These are phyloP conservation scores for Phalaenopsis aphrodite DNA, from an alignment of 106 monocot genomes.

Conservation along the genomic window DNA sequence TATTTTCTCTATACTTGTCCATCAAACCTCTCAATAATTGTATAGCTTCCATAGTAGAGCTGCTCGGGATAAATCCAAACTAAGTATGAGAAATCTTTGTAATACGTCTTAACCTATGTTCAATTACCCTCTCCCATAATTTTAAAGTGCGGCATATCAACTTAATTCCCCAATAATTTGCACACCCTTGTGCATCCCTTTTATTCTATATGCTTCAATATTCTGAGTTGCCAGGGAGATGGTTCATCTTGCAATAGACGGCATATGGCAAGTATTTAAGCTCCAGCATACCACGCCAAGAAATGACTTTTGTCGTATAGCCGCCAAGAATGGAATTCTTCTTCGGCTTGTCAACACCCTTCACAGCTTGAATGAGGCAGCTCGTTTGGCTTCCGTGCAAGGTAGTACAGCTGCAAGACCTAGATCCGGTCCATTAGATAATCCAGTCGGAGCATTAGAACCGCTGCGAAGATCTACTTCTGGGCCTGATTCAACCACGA, in stretches of 20 bases:
- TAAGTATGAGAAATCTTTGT: no score
- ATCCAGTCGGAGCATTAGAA: conserved; percentile 7
- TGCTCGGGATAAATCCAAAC: no score
- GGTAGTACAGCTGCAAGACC: conserved; percentile 38
- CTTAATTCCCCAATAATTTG: no score
- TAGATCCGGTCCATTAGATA: conserved; percentile 60
- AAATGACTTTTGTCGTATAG: conserved; percentile 87
- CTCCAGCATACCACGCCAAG: conserved; percentile 62
- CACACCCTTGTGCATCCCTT: no score
- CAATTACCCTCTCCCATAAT: no score
- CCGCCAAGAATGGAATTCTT: conserved; percentile 89
- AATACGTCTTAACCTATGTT: no score
- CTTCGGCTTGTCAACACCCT: conserved; percentile 77
- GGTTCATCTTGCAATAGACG: conserved; percentile 95
- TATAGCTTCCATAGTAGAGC: no score
- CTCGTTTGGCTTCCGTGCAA: conserved; percentile 51
- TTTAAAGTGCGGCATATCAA: no score
- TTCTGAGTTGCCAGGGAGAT: conserved; percentile 58
- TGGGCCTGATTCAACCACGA: background rate
- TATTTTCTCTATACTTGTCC: no score
- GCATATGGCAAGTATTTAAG: conserved; percentile 94
- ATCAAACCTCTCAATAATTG: no score
- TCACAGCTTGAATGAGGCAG: conserved; percentile 88
- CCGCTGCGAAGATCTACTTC: background rate
- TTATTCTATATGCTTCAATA: no score